A percentile compares a stretch with the other conserved stretches of the same genome.
Conservation (phyloP, 1,139 yeast species). For the Hyphopichia wangnamkhiaoensis region DNA sequence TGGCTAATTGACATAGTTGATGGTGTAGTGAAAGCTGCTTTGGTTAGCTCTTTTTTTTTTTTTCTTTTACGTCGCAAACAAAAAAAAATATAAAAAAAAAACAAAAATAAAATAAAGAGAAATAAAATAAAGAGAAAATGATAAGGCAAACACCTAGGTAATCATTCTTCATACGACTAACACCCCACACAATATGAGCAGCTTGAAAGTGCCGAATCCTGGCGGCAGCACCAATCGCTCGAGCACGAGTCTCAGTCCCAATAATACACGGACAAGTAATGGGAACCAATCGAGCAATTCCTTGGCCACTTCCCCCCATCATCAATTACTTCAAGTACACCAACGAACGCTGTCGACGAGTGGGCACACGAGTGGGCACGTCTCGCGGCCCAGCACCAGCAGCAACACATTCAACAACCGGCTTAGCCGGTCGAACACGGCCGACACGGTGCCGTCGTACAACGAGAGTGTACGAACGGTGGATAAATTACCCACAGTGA, state of each 20-base stretch:
- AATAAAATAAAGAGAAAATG: too few species aligned
- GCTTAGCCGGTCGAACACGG: constrained; percentile 10
- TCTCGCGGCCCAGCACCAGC: not conserved
- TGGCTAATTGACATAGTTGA: too few species aligned
- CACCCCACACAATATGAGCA: too few species aligned
- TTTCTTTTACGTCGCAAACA: not conserved
- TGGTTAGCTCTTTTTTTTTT: not conserved
- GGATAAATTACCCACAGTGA: constrained; percentile 49
- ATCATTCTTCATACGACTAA: too few species aligned
- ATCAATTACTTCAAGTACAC: not conserved
- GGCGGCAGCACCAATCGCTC: too few species aligned
- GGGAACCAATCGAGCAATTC: not conserved
- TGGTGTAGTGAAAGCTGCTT: not conserved
- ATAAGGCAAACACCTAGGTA: too few species aligned
- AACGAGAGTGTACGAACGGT: constrained; percentile 34
- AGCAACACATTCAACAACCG: not conserved
- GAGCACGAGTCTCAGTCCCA: too few species aligned
- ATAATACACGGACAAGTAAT: too few species aligned
- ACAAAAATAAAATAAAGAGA: not conserved
- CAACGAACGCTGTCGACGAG: too few species aligned
- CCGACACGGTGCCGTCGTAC: constrained; percentile 18
- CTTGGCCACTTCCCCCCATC: too few species aligned
- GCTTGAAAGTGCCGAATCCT: too few species aligned
- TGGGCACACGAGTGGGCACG: not conserved
- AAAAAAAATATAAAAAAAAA: too few species aligned